Base-by-base conservation (phyloP, 257 asterid species). In the Anisodus tanguticus region DNA sequence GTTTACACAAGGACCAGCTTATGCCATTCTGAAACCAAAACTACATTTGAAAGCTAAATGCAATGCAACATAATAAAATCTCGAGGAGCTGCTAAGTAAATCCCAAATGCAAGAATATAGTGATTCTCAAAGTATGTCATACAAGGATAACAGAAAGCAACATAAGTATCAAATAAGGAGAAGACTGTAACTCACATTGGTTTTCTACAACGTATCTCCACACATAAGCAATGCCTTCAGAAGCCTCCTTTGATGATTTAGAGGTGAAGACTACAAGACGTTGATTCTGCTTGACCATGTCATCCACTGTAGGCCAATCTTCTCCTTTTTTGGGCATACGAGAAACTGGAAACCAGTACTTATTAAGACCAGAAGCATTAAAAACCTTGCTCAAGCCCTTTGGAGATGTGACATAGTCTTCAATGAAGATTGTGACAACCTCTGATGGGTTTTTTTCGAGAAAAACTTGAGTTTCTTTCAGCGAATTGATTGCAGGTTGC, bases 251-350 rank as follows among this genome's bases (percentile, higher is more conserved):
- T 26, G 94, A 77, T 11, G 89, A 70, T 72, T 82, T 83, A 72
- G 99, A 95, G 17, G 99, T 88, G 80, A 95, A 95, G 83, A 95
- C 95, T 4, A 95, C 89, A 66, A 95, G 88, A 9, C 98, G 94
- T 72, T 94, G 95, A 85, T 95, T 95, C 86, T 86, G 85, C 85
- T 47, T 58, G 81, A 89, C 92, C 99, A 95, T 94, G 83, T 91
- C 95, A 89, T 94, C 96, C 76, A 95, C 94, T 0, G 93, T 90
- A 22, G 98, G 99, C 99, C 99, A 95, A 86, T 94, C 97, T 84
- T 83, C 83, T 12, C 99, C 97, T 37, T 83, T 88, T 89, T 82
- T 87, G 37, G 99, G 99, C 97, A 95, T 95, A 84, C 22, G 87
- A 80, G 95, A 87, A 22, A 91, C 86, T 1, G 99, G 99, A 89